Evolutionary conservation across 2,329 filamentous ascomycete species (phyloP), one percentile per base, ranked within the genome.

Genomic region (Venturia nashicola): DNA sequence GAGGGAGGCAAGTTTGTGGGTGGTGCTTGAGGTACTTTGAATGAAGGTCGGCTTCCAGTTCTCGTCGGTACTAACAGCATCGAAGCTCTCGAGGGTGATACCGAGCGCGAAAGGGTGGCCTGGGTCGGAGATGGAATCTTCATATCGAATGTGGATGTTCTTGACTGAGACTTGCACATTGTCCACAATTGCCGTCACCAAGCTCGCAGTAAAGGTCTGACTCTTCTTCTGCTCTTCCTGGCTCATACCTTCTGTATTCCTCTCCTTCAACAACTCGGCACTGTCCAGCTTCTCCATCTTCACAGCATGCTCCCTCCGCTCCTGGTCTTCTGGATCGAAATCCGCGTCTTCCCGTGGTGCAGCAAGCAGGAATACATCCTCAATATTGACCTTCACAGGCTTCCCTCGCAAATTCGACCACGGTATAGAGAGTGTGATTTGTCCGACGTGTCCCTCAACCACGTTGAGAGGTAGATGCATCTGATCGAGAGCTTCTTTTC

Each of bases 211-310:
- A 72, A 99, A 99, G 75, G 91, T 97, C 79, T 99, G 93, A 74
- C 90, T 97, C 78, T 96, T 96, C 76, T 96, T 89, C 75, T 97
- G 90, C 73, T 99, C 94, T 74, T 99, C 94, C 68, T 87, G 86
- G 71, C 89, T 96, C 81, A 97, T 87, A 57, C 93, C 92, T 73
- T 96, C 93, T n/a, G 88, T 86, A 66, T 89, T 95, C 62, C 89
- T 85, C 72, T 97, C 93, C 74, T 96, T 96, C 68, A 99, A 79
- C 67, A 99, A 79, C 77, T 99, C 94, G 1, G 94, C 94, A 69
- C 91, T 96, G 74, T 99, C 94, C 7, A 99, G 83, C 77, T 97
- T 96, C 77, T 99, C 94, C 85, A 99, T 96, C 79, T 99, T 99
- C 71, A 99, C 83, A n/a, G 88, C 83, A 73, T 97, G 91, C 66